Conservation (phyloP, 345 rosid genomes). For the Stellera chamaejasme region DNA sequence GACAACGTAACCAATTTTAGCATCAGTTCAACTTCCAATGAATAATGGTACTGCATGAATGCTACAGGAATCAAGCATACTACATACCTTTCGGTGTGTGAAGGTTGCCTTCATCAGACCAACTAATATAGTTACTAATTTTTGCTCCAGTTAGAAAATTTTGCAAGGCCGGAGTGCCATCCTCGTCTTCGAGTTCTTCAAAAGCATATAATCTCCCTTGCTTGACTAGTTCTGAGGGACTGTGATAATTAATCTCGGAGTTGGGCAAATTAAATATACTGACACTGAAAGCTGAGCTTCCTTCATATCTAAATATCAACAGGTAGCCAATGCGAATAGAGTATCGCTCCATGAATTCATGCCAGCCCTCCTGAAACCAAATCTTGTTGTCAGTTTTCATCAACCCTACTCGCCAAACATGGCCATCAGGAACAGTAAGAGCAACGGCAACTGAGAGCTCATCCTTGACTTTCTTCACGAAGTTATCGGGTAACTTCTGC, state of each 20-base stretch:
- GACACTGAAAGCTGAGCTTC: slow-evolving; percentile 37
- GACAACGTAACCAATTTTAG: slow-evolving; percentile 15
- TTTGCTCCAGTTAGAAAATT: slow-evolving; percentile 43
- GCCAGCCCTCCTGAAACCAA: slow-evolving; percentile 46
- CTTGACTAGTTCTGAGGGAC: not conserved
- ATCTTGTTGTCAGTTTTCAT: slow-evolving; percentile 29
- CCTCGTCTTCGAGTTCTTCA: slow-evolving; percentile 39
- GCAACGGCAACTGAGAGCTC: slow-evolving; percentile 29
- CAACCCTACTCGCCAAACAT: slow-evolving; percentile 31
- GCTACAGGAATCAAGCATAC: too few species aligned
- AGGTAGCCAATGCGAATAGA: slow-evolving; percentile 37
- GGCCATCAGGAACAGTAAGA: slow-evolving; percentile 35
- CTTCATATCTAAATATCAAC: slow-evolving; percentile 44
- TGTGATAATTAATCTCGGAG: slow-evolving; percentile 37
- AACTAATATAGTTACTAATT: slow-evolving; percentile 20
- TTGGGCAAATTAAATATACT: slow-evolving; percentile 35
- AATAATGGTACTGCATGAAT: slow-evolving; percentile 12
- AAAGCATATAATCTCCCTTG: slow-evolving; percentile 23
- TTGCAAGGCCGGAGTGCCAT: slow-evolving; percentile 42
- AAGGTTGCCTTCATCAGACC: slow-evolving; percentile 29
- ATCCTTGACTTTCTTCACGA: slow-evolving; percentile 33
- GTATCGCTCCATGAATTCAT: slow-evolving; percentile 35
- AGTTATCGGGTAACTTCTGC: slow-evolving; percentile 46
- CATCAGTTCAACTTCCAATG: slow-evolving; percentile 9
- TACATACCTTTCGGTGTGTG: slow-evolving; percentile 23